Conservation (phyloP, 768 basidiomycete genomes). For the Punctularia strigosozonata region DNA sequence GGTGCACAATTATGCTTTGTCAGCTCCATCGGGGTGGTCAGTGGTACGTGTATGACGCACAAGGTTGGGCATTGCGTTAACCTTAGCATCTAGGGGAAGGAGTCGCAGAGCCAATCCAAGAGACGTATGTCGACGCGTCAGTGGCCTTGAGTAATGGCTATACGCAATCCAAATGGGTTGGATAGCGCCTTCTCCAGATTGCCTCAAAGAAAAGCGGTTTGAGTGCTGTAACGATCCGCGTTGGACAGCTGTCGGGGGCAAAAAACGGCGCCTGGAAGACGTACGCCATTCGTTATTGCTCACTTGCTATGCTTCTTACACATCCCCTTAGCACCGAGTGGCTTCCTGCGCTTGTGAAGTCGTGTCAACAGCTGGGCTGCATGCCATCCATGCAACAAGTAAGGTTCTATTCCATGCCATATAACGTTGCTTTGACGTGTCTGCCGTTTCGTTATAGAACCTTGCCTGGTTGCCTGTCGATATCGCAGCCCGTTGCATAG, state of each 20-base stretch:
- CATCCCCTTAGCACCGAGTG: slow-evolving; percentile 29
- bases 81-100: too few relatives aligned
- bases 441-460: not conserved
- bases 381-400: slow-evolving; percentile 23
- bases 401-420: too few relatives aligned
- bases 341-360: slow-evolving; percentile 28
- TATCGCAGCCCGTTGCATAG: not conserved
- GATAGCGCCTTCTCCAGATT: slow-evolving; percentile 22
- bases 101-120: not conserved
- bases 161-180: slow-evolving; percentile 25
- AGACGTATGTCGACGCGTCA: slow-evolving; percentile 7
- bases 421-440: too few relatives aligned
- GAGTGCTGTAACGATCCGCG: slow-evolving; percentile 22
- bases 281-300: too few relatives aligned
- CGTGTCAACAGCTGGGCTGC: slow-evolving; percentile 15
- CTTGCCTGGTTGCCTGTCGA: not conserved
- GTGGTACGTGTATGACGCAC: not conserved
- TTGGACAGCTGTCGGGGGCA: slow-evolving; percentile 31
- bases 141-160: slow-evolving; percentile 23
- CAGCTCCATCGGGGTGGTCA: slow-evolving; percentile 11
- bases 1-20: slow-evolving; percentile 9
- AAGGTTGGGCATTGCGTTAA: not conserved
- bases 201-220: slow-evolving; percentile 19
- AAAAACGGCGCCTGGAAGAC: slow-evolving; percentile 32
- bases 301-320: too few relatives aligned